phyloP scores from a whole-genome alignment of 805 yeast genomes.

The Candida andamanensis region DNA sequence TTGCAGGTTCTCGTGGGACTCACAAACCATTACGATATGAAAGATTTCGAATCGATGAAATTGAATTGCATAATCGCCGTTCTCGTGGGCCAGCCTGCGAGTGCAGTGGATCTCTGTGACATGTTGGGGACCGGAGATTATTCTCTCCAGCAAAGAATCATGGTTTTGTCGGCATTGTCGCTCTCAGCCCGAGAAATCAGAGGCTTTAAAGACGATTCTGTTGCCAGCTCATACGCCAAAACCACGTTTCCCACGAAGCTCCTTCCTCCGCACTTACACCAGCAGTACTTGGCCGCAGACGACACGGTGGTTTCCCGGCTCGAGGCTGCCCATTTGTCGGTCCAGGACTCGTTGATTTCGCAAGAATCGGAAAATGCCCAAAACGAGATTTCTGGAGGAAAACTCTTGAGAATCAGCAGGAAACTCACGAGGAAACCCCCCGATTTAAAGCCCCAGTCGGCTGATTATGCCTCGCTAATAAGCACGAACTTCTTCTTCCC shows the following conservation, averaged over 20 bases:
- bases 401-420: constrained; percentile 39
- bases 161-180: constrained; percentile 62
- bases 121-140: constrained; percentile 67
- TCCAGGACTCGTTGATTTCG: constrained; percentile 32
- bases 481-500: constrained; percentile 49
- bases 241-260: constrained; percentile 30
- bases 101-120: constrained; percentile 42
- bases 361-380: constrained; percentile 26
- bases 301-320: neutral
- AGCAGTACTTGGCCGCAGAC: constrained; percentile 25
- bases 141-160: constrained; percentile 73
- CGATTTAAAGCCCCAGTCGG: constrained; percentile 13
- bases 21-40: constrained; percentile 51
- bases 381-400: constrained; percentile 34
- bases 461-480: constrained; percentile 40
- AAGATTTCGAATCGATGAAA: constrained; percentile 57
- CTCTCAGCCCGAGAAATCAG: constrained; percentile 69
- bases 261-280: constrained; percentile 47
- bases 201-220: constrained; percentile 49
- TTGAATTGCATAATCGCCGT: constrained; percentile 64
- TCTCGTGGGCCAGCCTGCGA: constrained; percentile 42
- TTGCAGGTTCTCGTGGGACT: constrained; percentile 53
- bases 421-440: constrained; percentile 17
- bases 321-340: constrained; percentile 8
- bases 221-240: constrained; percentile 29